Base-by-base conservation (phyloP, 371 early-diverging fungal species). In the Dichotomocladium elegans region DNA sequence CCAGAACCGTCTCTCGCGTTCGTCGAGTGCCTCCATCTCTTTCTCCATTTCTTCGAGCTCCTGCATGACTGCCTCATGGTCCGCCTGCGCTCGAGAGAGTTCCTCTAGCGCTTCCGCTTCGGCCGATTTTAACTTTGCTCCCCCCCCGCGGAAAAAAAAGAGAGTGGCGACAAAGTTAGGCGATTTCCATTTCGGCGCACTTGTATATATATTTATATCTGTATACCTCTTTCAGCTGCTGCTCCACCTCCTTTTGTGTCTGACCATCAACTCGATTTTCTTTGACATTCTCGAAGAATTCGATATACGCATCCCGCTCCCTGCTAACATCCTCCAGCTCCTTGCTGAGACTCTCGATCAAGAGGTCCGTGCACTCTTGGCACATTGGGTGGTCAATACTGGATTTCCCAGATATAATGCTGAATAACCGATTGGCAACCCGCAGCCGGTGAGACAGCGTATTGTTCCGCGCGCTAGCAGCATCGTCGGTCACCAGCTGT, bases 311-410 rank as follows among this genome's bases (percentile, higher is more conserved):
- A 56, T 89, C 89, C 21, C 86, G 68, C 63, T 93, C 92, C 33
- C 70, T 67, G 9, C 81, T 69, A 3, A 83, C 83, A 54, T 92
- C 92, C 0, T 70, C 63, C 33, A 91, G 60, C 41, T 87, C 81
- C 47, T 82, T 82, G 46, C 87, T 85, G 48, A 96, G 66, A 24
- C 70, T 68, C 30, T 87, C 82, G 31, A 84, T 47, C 43, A 93
- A 57, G 62, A 87, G 79, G 47, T 93, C 93, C 1, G 91, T 87
- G 55, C 96, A 96, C 43, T 90, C 92, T 49, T 88, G 85, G 63
- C 96, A 96, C 64, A 94, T 77, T 10, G 94, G 93, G 53, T 94
- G 94, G 55, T 88, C 87, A 3, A 87, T 79, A 33, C 85, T 82
- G 3, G 89, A 82, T 54, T 79, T 78, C 3, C 81, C 77, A 0